Evolutionary conservation across 176 grass and related monocot genomes (phyloP), one percentile per base, ranked within the genome.

Genomic region (Carex parvula): DNA sequence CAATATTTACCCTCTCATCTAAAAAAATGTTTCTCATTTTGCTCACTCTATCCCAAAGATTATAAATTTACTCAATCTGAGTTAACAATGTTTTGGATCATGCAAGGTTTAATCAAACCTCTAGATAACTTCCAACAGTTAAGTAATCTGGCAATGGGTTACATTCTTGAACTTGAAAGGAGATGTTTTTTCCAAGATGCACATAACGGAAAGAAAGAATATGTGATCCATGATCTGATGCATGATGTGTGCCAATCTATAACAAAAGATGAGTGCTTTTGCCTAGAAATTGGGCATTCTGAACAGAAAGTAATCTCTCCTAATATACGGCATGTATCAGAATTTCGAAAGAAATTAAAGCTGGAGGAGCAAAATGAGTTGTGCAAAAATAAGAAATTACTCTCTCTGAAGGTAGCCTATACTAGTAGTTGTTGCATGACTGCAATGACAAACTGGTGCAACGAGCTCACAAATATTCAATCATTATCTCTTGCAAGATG

Each of bases 11-110:
- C 86, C 1, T 33, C 58, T 9, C 12, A 87, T 67, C 71, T 90
- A 62, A 89, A 87, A 18, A 84, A 71, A 22, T 87, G 82, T 29
- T 85, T 92, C 63, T 60, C 85, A 21, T 83, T 88, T 24, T 92
- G 85, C 79, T 61, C 88, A 15, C 8, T 89, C 2, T 89, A 79
- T n/a, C 91, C 85, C 0, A 92, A 88, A 76, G 85, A 39, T 74
- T 1, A 70, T 26, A 1, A 1, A 0, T 85, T 79, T 12, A 6
- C 1, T 1, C 26, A 60, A 46, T 24, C 8, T n/a, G 8, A 29
- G 11, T 64, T 84, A 0, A 12, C 66, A 39, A 22, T 48, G 17
- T 22, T 81, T 65, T 64, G 72, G 60, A 73, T 67, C 20, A 50
- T 55, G 75, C 57, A 72, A 24, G 82, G 62, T 29, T n/a, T 24